Base-by-base conservation (phyloP, 164 flowering plant genomes). In the Piper longum region DNA sequence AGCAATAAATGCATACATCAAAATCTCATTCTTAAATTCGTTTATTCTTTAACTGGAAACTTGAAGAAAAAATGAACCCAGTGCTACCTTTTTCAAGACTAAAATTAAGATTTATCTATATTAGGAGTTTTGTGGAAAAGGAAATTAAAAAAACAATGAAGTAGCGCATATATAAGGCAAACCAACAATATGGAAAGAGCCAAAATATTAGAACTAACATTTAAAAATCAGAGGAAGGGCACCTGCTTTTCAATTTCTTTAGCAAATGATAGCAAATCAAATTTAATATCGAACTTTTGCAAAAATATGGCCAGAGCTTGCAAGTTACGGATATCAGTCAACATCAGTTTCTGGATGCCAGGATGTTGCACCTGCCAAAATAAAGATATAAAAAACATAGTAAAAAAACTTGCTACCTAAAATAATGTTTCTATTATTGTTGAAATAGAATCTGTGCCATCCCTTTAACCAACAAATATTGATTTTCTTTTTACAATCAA, bases 221-320 rank as follows among this genome's bases (percentile, higher is more conserved):
- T 86, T 96, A 88, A 89, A 93, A 67, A 41, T 85, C 36, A 26
- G 36, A 26, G 36, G 36, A 26, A 26, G 36, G 36, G 36, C 36
- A 92, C 98, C 98, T 93, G 98, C 75, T 80, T 88, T 76, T 89
- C 97, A 81, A 93, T 89, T 79, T 93, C 98, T 70, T 81, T 88
- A 26, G 90, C 84, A 26, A 93, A 69, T n/a, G 98, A 93, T 62
- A 73, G 80, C 36, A 93, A 73, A 79, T 93, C 98, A 70, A 93
- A 93, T 62, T 77, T 79, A 69, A 93, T 79, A 72, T 93, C 97
- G 60, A 85, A 86, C 75, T 88, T 93, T 76, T 93, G 98, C 83
- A 93, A 78, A 79, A 75, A 93, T 26, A 83, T 71, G 18, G 98
- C 97, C 77, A 93, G 82, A 62, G 96, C 92, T 85, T 88, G 88